Evolutionary conservation across 768 basidiomycete species (phyloP), one percentile per base, ranked within the genome.

Genomic region (Boletus reticuloceps): DNA sequence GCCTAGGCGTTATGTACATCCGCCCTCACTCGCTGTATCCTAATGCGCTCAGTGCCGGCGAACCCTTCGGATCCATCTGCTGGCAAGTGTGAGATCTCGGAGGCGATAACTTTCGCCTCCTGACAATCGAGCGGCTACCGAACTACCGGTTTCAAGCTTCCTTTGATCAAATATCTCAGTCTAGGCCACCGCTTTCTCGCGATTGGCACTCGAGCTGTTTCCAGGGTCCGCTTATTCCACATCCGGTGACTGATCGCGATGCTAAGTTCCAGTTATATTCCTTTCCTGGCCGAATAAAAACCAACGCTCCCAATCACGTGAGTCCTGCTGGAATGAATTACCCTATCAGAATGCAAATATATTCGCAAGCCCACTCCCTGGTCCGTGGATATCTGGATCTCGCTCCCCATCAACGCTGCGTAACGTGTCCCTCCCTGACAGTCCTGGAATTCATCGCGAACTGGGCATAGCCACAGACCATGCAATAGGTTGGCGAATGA

Each of bases 121-220:
- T 69, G 64, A 64, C 65, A 67, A 65, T 71, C 65, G 64, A 66
- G 58, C 59, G 64, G 64, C 49, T 71, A 66, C 68, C 68, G 48
- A 53, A 36, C 36, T 66, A 46, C 60, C 62, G 71, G 67, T 51
- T 59, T 64, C 68, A 59, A 66, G 40, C 67, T 72, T 55, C 58
- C 50, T 59, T 58, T 53, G 50, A 69, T 63, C 58, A 57, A 54
- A 63, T 63, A 60, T 71, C 56, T 62, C 62, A 70, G 62, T 62
- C 62, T 60, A 58, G 59, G 39, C 47, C 60, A 56, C n/a, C 49
- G 46, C 53, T 65, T 65, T 70, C 59, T 64, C 62, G 64, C 59
- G 67, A 63, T 68, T 56, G 55, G 53, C 56, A 49, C 51, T 55
- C 39, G 55, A 56, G 52, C 55, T 66, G 69, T 68, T 50, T 70